Percentiles rank a stretch among this genome's conserved stretches.
Conservation (phyloP, 805 yeast species). For the Wickerhamomyces sydowiorum region DNA sequence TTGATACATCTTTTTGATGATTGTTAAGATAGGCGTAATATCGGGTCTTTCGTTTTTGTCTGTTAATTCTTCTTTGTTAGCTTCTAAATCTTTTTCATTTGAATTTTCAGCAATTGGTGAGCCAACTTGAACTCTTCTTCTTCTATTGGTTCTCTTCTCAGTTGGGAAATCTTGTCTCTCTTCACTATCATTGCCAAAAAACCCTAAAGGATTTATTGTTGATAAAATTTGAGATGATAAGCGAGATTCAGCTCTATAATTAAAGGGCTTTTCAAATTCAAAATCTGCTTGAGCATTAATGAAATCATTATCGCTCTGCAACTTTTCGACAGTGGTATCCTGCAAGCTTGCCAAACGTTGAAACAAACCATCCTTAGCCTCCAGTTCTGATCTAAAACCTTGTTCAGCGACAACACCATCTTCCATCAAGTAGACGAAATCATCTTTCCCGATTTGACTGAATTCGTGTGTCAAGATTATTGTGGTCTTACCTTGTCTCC, state of each 20-base stretch:
- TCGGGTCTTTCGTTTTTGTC: conserved; percentile 15
- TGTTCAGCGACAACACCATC: conserved; percentile 48
- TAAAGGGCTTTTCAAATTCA: not conserved
- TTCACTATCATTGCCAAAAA: conserved; percentile 6
- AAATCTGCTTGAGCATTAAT: not conserved
- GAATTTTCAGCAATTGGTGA: not conserved
- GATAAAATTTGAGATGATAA: conserved; percentile 17
- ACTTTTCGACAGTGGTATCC: conserved; percentile 3
- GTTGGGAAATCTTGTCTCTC: not conserved
- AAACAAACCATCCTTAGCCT: conserved; percentile 13
- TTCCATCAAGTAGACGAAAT: conserved; percentile 52
- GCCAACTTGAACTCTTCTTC: not conserved
- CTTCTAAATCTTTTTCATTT: conserved; percentile 1
- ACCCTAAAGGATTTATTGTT: conserved; percentile 14
- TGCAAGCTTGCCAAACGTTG: conserved; percentile 14
- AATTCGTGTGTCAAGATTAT: conserved; percentile 78
- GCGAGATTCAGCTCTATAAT: not conserved
- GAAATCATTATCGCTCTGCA: not conserved
- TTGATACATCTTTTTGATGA: conserved; percentile 24
- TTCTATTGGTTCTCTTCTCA: not conserved
- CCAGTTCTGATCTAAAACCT: conserved; percentile 34
- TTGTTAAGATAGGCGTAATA: conserved; percentile 21
- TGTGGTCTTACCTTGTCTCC: conserved; percentile 71
- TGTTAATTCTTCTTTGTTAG: conserved; percentile 4
- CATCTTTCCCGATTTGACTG: conserved; percentile 48